A percentile compares a stretch with the other conserved stretches of the same genome.
Evolutionary conservation across 306 rosid species (phyloP).

Genomic region (Pueraria montana): DNA sequence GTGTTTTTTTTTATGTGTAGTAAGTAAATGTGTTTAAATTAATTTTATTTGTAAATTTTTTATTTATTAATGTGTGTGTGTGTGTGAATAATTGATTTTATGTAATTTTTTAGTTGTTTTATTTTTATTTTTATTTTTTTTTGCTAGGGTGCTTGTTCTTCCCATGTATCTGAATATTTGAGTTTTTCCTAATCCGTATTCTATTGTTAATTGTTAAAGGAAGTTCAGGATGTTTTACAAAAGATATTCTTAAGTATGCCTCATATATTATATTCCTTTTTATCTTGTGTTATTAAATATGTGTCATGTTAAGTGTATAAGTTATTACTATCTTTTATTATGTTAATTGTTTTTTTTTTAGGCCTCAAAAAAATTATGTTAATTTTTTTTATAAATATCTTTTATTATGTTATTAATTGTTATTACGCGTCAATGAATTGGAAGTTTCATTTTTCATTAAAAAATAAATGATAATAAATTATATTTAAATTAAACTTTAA

Average conservation of each 20-base stretch:
- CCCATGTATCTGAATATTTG: background rate
- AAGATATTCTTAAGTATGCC: slow-evolving; percentile 5
- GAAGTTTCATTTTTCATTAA: background rate
- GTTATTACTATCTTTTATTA: slow-evolving; percentile 29
- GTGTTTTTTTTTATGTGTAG: too few relatives aligned
- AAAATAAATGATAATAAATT: background rate
- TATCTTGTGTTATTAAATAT: slow-evolving; percentile 12
- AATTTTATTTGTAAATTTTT: too few relatives aligned
- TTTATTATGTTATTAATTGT: slow-evolving; percentile 2
- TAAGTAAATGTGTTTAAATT: too few relatives aligned
- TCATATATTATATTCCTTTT: background rate
- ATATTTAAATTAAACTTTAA: slow-evolving; percentile 4
- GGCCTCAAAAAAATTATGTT: too few relatives aligned
- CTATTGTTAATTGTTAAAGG: background rate
- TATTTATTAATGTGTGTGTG: too few relatives aligned
- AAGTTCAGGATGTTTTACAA: background rate
- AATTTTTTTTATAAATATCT: background rate
- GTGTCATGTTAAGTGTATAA: slow-evolving; percentile 14
- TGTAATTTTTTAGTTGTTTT: too few relatives aligned
- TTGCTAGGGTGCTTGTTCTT: background rate
- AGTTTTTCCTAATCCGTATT: background rate
- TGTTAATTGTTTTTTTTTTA: too few relatives aligned
- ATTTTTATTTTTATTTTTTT: background rate
- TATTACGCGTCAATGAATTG: background rate
- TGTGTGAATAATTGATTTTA: background rate